Evolutionary conservation across 2,329 filamentous ascomycete species (phyloP), one percentile per base, ranked within the genome.

Genomic region (Juglanconis sp.): DNA sequence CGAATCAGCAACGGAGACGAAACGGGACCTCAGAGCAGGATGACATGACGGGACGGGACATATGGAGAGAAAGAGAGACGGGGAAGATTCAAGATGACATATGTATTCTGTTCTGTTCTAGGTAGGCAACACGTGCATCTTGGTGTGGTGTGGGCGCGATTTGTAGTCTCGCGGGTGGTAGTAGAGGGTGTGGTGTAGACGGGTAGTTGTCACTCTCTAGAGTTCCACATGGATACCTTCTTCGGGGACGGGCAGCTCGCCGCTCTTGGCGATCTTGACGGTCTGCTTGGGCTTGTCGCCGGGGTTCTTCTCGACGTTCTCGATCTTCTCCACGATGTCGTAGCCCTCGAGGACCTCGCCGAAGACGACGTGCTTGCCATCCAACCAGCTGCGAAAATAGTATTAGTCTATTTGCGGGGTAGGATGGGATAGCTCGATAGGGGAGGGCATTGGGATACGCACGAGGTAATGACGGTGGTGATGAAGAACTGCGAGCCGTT

Each of bases 221-320:
- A 95, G 89, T 80, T 95, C 91, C 79, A 88, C 85, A 79, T 92
- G 89, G 81, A 92, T 94, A 95, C 91, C 91, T 95, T 95, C 91
- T 81, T 86, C 81, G 74, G 90, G 89, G 67, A 93, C 88, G 75
- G 88, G 84, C 69, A 95, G 80, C 82, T 94, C 90, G 76, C 91
- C 91, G 77, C 89, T 91, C 84, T 92, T 91, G 74, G 75, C 83
- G 71, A 96, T 92, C 81, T 87, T 93, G 77, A 95, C 81, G 24
- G 81, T 72, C 77, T 87, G 77, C 64, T 74, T 72, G 34, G 91
- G 91, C 78, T 86, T 89, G 79, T 93, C 89, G 68, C 84, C 83
- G 49, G 79, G 68, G 65, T 73, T 76, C 73, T 89, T 94, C 71
- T 84, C 75, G 67, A 82, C 81, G 69, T 88, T 85, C 81, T 95